Base-by-base conservation (phyloP, 192 early-diverging fungal genomes). In the Coemansia biformis region DNA sequence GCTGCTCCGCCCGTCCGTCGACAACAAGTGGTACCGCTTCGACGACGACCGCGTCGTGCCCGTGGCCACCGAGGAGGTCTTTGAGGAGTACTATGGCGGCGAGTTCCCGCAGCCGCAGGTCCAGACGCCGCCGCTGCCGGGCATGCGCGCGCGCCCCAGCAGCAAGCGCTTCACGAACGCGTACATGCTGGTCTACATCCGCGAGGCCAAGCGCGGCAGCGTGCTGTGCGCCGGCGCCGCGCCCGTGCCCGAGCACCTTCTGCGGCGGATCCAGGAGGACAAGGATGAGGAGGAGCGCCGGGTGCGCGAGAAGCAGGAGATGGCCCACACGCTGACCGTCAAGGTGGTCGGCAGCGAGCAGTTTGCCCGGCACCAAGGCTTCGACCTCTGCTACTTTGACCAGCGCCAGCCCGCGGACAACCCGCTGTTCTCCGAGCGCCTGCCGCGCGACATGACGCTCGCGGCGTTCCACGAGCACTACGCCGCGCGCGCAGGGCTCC, bases 131-230 rank as follows among this genome's bases (percentile, higher is more conserved):
- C 2, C 24, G 22, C 60, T 2, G 11, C 59, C 70, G 5, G 78
- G 76, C 8, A 66, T 71, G 48, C 76, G 82, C 24, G 15, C 19
- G 7, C 63, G 71, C 2, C 48, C 44, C 2, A 56, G 59, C 18
- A 38, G 73, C 47, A 93, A 89, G 59, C 85, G 91, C 22, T 94
- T 88, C 59, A 92, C 89, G 6, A 99, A 96, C 53, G 96, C 96
- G 8, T 99, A 99, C 78, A 96, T 99, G 94, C 75, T 99, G 64
- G 93, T 96, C 21, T 99, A 99, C 49, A 83, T 99, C 34, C 86
- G 93, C 39, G 82, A 91, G 63, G 54, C 70, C 11, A 77, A 85
- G 56, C 64, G 84, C 46, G 85, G 85, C 19, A 51, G 80, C 17
- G 79, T 96, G 19, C 66, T 97, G 43, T 78, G 81, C 18, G 59